These are phyloP conservation scores for Kregervanrija pseudodelftensis DNA, from an alignment of 805 yeast species.

Conservation along the genomic window DNA sequence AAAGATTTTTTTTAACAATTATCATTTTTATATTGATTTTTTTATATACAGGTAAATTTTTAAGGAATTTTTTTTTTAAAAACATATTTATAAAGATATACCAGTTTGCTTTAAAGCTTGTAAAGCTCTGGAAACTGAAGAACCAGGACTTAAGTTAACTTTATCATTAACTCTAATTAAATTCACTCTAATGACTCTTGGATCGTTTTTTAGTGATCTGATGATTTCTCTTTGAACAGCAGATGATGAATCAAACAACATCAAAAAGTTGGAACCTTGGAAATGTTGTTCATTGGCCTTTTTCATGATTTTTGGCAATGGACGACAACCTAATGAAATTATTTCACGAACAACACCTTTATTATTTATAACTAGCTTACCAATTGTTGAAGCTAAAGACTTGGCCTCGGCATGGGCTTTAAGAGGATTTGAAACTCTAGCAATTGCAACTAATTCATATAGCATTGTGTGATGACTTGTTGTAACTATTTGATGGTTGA, in stretches of 20 bases:
- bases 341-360: constrained; percentile 91
- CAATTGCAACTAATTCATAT: constrained; percentile 84
- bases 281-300: constrained; percentile 86
- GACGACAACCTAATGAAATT: constrained; percentile 68
- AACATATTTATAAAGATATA: no score
- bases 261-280: constrained; percentile 81
- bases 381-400: constrained; percentile 54
- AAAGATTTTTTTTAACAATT: no score
- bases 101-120: constrained; percentile 15
- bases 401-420: constrained; percentile 54
- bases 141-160: constrained; percentile 46
- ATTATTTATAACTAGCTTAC: constrained; percentile 73
- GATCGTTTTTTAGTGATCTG: constrained; percentile 77
- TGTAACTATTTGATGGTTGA: background rate
- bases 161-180: constrained; percentile 56
- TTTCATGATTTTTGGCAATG: constrained; percentile 72
- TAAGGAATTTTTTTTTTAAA: no score
- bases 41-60: background rate
- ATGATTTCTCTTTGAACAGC: constrained; percentile 81
- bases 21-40: background rate
- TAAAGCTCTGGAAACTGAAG: constrained; percentile 45
- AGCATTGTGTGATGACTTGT: constrained; percentile 44
- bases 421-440: constrained; percentile 63
- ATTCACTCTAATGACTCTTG: constrained; percentile 79
- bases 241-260: constrained; percentile 81